Evolutionary conservation across 257 asterid species (phyloP).

Genomic region (Jacaranda mimosifolia): DNA sequence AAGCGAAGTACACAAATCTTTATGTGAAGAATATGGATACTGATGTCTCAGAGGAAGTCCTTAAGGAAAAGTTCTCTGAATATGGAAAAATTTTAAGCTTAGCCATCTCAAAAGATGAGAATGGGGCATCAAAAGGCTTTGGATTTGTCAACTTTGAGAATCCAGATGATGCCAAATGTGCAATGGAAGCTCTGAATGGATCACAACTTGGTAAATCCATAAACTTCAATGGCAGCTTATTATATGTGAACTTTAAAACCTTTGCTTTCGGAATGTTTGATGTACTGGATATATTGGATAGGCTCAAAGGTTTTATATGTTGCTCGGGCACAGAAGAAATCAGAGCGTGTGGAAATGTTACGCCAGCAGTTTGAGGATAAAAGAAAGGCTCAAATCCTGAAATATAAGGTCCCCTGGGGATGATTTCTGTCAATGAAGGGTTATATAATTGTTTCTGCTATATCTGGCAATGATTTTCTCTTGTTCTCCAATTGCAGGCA

Average conservation of each 20-base stretch:
- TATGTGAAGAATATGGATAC: conserved; percentile 55
- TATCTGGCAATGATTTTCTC: conserved; percentile 13
- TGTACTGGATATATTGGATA: conserved; percentile 28
- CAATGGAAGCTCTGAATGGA: conserved; percentile 51
- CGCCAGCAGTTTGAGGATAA: conserved; percentile 63
- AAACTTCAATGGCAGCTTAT: conserved; percentile 19
- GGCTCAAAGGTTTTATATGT: conserved; percentile 63
- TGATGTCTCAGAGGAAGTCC: conserved; percentile 46
- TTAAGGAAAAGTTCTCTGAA: conserved; percentile 44
- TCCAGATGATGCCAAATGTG: conserved; percentile 50
- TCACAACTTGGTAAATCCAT: conserved; percentile 50
- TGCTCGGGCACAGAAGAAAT: conserved; percentile 65
- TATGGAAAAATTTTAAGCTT: conserved; percentile 51
- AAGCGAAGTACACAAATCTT: conserved; percentile 45
- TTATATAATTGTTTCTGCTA: neutral
- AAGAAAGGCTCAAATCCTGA: conserved; percentile 51
- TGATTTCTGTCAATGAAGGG: conserved; percentile 4
- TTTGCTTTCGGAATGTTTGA: conserved; percentile 1
- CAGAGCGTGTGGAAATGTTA: conserved; percentile 57
- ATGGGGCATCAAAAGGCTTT: conserved; percentile 56
- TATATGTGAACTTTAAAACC: neutral
- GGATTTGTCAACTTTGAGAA: conserved; percentile 56
- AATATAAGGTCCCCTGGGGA: conserved; percentile 49
- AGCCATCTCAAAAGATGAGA: conserved; percentile 45
- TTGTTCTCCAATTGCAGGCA: conserved; percentile 41